Percentiles rank a stretch among this genome's conserved stretches.
Conservation (phyloP, 345 rosid genomes). For the Eucalyptus pauciflora region DNA sequence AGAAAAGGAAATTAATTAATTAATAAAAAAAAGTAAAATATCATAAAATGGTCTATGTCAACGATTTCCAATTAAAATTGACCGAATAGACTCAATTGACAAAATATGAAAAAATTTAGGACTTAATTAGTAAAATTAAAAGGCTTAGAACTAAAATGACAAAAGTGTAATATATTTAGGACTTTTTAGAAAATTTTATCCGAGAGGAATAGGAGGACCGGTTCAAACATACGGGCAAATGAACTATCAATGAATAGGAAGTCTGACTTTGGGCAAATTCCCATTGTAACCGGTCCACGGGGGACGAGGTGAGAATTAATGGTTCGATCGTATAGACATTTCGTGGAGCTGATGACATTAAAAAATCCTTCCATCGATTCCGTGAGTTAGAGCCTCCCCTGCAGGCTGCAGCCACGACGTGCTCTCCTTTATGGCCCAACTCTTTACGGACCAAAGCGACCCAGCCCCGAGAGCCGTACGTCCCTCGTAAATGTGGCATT, state of each 20-base stretch:
- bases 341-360: not conserved
- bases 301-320: not conserved
- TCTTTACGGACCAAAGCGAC: not conserved
- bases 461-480: not conserved
- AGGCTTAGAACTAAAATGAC: not conserved
- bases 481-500: not conserved
- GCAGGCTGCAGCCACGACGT: not conserved
- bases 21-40: too few species aligned
- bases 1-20: too few species aligned
- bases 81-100: accelerated
- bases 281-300: not conserved
- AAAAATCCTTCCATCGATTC: not conserved
- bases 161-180: too few species aligned
- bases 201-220: not conserved
- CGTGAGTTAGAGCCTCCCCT: not conserved
- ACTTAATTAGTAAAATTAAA: too few species aligned
- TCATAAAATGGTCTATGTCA: too few species aligned
- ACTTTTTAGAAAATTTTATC: not conserved
- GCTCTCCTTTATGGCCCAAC: not conserved
- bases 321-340: not conserved
- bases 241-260: not conserved
- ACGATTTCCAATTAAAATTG: accelerated
- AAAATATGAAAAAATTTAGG: too few species aligned
- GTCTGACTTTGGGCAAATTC: not conserved
- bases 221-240: not conserved